These are phyloP conservation scores for Rubroboletus satanas DNA, from an alignment of 768 basidiomycete species.

Conservation along the genomic window DNA sequence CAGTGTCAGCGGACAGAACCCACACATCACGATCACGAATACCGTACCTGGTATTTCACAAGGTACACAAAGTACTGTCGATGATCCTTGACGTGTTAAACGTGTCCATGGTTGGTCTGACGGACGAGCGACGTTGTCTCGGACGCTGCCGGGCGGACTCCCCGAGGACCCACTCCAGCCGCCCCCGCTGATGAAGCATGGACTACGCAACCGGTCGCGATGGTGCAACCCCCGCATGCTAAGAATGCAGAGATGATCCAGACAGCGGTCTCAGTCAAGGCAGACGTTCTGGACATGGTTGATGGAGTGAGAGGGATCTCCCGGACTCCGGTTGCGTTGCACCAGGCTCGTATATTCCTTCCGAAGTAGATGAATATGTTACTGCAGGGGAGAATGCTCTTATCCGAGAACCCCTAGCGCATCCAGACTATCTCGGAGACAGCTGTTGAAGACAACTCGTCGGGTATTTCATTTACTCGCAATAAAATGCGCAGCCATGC, in stretches of 20 bases:
- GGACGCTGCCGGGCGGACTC: neutral
- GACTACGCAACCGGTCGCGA: neutral
- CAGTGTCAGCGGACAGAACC: neutral
- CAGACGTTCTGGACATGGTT: neutral
- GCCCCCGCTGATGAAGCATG: neutral
- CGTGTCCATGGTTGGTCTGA: neutral
- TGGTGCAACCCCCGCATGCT: constrained; percentile 1
- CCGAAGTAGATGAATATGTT: neutral
- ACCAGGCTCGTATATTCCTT: neutral
- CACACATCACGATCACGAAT: neutral
- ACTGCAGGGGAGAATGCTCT: neutral
- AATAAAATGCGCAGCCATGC: neutral
- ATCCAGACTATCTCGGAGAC: neutral
- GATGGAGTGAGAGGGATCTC: neutral
- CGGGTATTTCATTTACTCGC: neutral
- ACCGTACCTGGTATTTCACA: neutral
- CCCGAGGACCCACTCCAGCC: neutral
- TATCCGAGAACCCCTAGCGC: neutral
- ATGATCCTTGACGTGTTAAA: neutral
- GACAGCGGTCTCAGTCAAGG: neutral
- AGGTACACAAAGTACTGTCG: neutral
- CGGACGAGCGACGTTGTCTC: neutral
- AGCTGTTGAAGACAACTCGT: neutral
- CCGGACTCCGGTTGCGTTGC: no score
- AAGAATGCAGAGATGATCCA: neutral